Percentiles rank a stretch among this genome's conserved stretches.
Conservation (phyloP, 805 yeast species). For the Saccharomycopsis microspora region DNA sequence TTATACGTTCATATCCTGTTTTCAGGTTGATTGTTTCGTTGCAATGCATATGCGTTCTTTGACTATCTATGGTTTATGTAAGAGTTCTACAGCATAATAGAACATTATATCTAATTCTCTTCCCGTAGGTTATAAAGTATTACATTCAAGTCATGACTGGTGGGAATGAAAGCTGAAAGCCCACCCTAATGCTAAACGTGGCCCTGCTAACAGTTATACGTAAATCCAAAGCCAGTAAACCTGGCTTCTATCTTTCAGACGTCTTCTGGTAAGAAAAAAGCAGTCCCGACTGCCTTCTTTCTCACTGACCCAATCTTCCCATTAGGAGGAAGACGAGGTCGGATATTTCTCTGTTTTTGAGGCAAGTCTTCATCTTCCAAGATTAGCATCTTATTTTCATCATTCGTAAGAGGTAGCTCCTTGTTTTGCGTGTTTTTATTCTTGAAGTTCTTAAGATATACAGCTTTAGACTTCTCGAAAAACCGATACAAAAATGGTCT, state of each 20-base stretch:
- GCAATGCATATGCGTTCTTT: too few species aligned
- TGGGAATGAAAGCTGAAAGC: too few species aligned
- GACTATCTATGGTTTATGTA: too few species aligned
- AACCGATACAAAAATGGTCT: constrained; percentile 40
- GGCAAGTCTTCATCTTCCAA: constrained; percentile 83
- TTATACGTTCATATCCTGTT: too few species aligned
- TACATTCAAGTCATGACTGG: too few species aligned
- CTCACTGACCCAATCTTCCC: constrained; percentile 70
- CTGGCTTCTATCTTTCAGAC: constrained; percentile 4
- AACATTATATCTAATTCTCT: too few species aligned
- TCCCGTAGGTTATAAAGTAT: too few species aligned
- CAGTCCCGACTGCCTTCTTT: constrained; percentile 43
- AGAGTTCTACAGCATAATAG: too few species aligned
- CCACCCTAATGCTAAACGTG: too few species aligned
- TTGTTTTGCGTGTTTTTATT: constrained; percentile 25
- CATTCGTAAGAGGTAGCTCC: constrained; percentile 22
- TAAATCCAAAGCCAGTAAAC: background rate
- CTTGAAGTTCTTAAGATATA: constrained; percentile 33
- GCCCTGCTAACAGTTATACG: background rate
- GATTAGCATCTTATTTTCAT: constrained; percentile 22
- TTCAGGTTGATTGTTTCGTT: too few species aligned
- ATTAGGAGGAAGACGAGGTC: constrained; percentile 82
- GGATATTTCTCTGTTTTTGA: constrained; percentile 57
- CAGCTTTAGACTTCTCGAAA: constrained; percentile 29
- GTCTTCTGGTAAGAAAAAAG: constrained; percentile 40